Percentiles rank a stretch among this genome's conserved stretches.
These are phyloP conservation scores for Malassezia caprae DNA, from an alignment of 1,284 basidiomycete genomes.

Conservation along the genomic window DNA sequence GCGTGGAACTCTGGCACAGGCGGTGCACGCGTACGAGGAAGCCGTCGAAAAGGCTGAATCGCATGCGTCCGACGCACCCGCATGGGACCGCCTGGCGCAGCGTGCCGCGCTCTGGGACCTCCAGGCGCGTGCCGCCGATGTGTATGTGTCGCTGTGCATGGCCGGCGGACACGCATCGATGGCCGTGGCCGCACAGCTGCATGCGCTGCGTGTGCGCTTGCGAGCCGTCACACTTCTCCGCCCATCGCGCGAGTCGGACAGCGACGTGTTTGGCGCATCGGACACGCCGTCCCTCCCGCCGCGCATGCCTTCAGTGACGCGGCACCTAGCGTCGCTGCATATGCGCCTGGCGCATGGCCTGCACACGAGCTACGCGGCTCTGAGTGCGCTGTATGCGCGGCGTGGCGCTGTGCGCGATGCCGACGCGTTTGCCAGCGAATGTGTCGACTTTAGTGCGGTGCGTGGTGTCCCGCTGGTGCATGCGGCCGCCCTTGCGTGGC, in stretches of 20 bases:
- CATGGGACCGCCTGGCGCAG: background rate
- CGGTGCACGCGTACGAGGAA: background rate
- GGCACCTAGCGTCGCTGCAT: conserved; percentile 1
- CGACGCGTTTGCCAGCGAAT: conserved; percentile 31
- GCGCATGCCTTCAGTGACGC: background rate
- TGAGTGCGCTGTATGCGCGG: conserved; percentile 25
- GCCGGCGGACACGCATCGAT: background rate
- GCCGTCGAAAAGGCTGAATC: background rate
- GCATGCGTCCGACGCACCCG: background rate
- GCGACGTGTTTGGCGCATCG: background rate
- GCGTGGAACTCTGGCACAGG: background rate
- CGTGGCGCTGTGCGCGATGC: conserved; percentile 38
- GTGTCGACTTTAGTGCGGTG: conserved; percentile 26
- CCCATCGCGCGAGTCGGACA: background rate
- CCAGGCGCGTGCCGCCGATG: conserved; percentile 6
- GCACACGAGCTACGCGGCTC: conserved; percentile 15
- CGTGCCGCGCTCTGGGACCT: conserved; percentile 1
- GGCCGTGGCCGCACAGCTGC: background rate
- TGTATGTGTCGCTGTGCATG: background rate
- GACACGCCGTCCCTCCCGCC: background rate
- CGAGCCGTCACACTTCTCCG: conserved; percentile 2
- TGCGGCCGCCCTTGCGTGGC: conserved; percentile 23
- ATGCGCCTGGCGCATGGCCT: conserved; percentile 1
- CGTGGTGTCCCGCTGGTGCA: conserved; percentile 21
- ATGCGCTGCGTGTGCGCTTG: conserved; percentile 8